Conservation (phyloP, 371 early-diverging fungal genomes). For the Syncephalastrum monosporum region DNA sequence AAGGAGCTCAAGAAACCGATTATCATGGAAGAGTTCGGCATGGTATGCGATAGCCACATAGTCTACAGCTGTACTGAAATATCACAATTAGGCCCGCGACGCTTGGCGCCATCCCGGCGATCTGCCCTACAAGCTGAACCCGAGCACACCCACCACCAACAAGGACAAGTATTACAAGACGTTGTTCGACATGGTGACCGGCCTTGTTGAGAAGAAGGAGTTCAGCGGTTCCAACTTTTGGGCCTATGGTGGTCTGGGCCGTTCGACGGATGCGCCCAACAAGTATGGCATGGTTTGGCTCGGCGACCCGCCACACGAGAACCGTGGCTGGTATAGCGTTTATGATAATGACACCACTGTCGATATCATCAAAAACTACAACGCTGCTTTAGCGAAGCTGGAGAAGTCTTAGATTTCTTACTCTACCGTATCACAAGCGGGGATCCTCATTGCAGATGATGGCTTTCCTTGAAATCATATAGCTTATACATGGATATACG, state of each 20-base stretch:
- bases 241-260: constrained; percentile 46
- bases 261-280: constrained; percentile 35
- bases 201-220: constrained; percentile 18
- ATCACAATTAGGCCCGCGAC: constrained; percentile 37
- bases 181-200: constrained; percentile 36
- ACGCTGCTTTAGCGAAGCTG: constrained; percentile 6
- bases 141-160: constrained; percentile 43
- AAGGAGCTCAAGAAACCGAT: constrained; percentile 45
- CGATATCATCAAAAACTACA: constrained; percentile 20
- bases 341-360: constrained; percentile 40
- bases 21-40: constrained; percentile 59
- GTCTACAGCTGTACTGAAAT: background rate
- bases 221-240: constrained; percentile 39
- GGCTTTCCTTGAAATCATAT: no score
- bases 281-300: constrained; percentile 37
- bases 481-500: no score
- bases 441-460: no score
- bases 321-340: constrained; percentile 47
- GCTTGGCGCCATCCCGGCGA: constrained; percentile 34
- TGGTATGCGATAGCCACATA: constrained; percentile 10
- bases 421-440: no score
- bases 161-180: constrained; percentile 46
- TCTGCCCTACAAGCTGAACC: constrained; percentile 34
- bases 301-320: constrained; percentile 51
- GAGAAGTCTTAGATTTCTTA: background rate